These are phyloP conservation scores for Penicillium waksmanii DNA, from an alignment of 495 filamentous ascomycete species.

Conservation along the genomic window DNA sequence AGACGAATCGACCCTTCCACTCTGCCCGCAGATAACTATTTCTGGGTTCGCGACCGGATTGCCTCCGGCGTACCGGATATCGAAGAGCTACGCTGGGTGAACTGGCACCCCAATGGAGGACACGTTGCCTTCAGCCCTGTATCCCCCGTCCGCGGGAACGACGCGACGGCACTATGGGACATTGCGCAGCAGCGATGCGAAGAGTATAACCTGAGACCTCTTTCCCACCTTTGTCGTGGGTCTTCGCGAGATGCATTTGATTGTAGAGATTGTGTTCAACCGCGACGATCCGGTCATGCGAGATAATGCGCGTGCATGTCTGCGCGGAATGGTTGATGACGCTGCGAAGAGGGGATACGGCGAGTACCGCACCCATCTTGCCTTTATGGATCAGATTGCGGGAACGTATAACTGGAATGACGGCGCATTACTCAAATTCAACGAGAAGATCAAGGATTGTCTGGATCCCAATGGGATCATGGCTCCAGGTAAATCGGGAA, in stretches of 20 bases:
- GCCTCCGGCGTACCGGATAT: conserved; percentile 52
- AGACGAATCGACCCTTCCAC: conserved; percentile 46
- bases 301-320: conserved; percentile 41
- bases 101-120: conserved; percentile 58
- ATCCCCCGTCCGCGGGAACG: conserved; percentile 49
- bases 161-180: conserved; percentile 50
- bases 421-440: conserved; percentile 55
- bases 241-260: conserved; percentile 56
- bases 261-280: conserved; percentile 61
- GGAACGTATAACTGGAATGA: conserved; percentile 59
- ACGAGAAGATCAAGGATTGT: conserved; percentile 59
- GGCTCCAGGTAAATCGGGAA: conserved; percentile 58
- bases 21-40: conserved; percentile 38
- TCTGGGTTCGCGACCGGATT: conserved; percentile 43
- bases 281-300: conserved; percentile 44
- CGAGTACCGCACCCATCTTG: conserved; percentile 59
- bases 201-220: conserved; percentile 53
- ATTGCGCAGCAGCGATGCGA: conserved; percentile 41
- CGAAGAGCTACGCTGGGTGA: conserved; percentile 58
- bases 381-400: conserved; percentile 56
- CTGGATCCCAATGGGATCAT: conserved; percentile 63
- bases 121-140: conserved; percentile 61
- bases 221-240: conserved; percentile 57
- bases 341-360: conserved; percentile 50
- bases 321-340: conserved; percentile 48